Evolutionary conservation across 176 grass and related monocot species (phyloP).

Genomic region (Bolboschoenus planiculmis): DNA sequence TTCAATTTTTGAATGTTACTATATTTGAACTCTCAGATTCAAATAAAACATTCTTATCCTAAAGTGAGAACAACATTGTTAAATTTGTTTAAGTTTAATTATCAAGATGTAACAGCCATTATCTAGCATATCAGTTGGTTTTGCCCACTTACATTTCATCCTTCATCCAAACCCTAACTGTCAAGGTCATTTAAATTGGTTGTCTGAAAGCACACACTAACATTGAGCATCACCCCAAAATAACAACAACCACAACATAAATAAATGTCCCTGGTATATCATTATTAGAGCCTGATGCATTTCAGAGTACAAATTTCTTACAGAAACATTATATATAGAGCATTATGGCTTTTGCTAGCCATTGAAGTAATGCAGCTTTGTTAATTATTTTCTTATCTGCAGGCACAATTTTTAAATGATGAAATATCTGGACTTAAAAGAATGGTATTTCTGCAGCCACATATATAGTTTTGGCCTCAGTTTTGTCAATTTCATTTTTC

Average conservation of each 20-base stretch:
- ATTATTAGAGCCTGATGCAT: not conserved
- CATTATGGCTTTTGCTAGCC: not conserved
- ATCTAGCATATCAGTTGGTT: not conserved
- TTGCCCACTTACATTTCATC: not conserved
- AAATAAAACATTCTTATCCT: not conserved
- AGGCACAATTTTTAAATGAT: slow-evolving; percentile 58
- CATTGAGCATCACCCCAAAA: not conserved
- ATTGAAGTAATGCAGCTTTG: not conserved
- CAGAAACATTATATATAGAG: not conserved
- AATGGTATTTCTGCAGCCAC: slow-evolving; percentile 32
- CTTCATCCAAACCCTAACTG: not conserved
- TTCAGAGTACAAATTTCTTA: not conserved
- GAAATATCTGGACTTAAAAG: slow-evolving; percentile 56
- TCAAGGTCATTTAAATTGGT: not conserved
- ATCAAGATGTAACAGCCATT: not conserved
- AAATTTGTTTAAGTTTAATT: not conserved
- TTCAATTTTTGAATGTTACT: not conserved
- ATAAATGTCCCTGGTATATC: not conserved
- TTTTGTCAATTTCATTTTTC: not conserved
- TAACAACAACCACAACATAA: not conserved
- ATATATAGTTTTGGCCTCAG: not conserved
- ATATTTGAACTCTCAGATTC: not conserved
- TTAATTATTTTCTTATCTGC: slow-evolving; percentile 2
- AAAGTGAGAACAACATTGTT: not conserved
- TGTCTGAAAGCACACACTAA: not conserved